Conservation (phyloP, 192 early-diverging fungal species). For the Podila minutissima region DNA sequence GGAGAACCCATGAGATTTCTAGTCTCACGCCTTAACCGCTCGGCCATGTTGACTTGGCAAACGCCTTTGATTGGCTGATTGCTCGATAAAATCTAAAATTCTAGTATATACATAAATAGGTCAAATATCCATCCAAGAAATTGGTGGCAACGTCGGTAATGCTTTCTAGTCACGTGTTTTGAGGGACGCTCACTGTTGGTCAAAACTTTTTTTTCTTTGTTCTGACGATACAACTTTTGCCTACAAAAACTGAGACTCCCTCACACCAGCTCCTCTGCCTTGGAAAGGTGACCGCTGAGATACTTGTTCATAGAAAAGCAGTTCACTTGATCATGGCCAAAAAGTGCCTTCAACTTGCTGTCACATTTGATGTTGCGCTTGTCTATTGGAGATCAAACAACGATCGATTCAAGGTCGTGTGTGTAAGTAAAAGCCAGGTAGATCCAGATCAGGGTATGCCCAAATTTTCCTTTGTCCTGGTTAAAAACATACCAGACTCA, state of each 20-base stretch:
- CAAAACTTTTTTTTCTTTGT: no score
- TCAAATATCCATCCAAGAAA: no score
- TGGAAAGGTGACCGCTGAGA: slow-evolving; percentile 63
- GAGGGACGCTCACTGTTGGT: no score
- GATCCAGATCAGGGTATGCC: no score
- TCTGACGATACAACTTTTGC: no score
- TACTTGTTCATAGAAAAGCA: slow-evolving; percentile 72
- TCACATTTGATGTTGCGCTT: slow-evolving; percentile 65
- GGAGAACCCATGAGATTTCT: slow-evolving; percentile 63
- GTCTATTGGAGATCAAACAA: slow-evolving; percentile 20
- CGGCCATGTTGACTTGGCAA: background rate
- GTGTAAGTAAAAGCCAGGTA: background rate
- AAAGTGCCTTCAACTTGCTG: slow-evolving; percentile 56
- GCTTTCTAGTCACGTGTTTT: no score
- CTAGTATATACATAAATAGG: no score
- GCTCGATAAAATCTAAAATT: no score
- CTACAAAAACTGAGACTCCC: background rate
- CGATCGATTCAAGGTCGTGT: background rate
- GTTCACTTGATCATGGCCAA: slow-evolving; percentile 60
- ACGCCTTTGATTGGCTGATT: no score
- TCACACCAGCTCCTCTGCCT: slow-evolving; percentile 38
- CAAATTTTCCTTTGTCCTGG: background rate
- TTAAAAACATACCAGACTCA: slow-evolving; percentile 37
- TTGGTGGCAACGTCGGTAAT: no score
- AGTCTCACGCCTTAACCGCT: slow-evolving; percentile 64